phyloP scores from a whole-genome alignment of 2,329 filamentous ascomycete genomes.

The Colletotrichum salicis region DNA sequence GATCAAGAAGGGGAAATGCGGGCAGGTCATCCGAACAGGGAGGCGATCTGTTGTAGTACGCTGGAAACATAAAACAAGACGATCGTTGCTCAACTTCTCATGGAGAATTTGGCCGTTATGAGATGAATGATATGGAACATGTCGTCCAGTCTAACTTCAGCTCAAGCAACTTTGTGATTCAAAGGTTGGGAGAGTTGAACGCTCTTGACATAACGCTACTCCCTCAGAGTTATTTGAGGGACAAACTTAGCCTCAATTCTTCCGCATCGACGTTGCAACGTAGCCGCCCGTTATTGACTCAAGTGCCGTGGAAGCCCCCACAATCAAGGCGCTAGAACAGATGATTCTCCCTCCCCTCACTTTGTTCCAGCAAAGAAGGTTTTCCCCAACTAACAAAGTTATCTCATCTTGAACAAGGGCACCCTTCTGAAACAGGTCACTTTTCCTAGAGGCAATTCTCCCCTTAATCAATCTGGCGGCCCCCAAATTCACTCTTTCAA shows the following conservation, averaged over 20 bases:
- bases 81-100: not conserved
- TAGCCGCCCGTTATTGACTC: not conserved
- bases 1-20: constrained; percentile 10
- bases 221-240: not conserved
- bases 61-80: not conserved
- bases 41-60: not conserved
- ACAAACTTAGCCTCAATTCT: not conserved
- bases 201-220: not conserved
- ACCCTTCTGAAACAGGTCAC: not conserved
- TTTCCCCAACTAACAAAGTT: constrained; percentile 15
- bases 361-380: constrained; percentile 5
- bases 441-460: not conserved
- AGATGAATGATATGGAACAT: not conserved
- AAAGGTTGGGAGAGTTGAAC: not conserved
- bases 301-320: not conserved
- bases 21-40: constrained; percentile 2
- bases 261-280: not conserved
- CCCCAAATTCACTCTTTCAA: not conserved
- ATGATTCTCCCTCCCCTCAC: not conserved
- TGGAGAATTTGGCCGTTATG: not conserved
- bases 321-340: constrained; percentile 5
- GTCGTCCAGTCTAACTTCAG: not conserved
- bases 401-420: not conserved
- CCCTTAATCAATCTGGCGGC: constrained; percentile 24
- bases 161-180: not conserved